Evolutionary conservation across 306 rosid species (phyloP), one percentile per base, ranked within the genome.

Genomic region (Lotus japonicus): DNA sequence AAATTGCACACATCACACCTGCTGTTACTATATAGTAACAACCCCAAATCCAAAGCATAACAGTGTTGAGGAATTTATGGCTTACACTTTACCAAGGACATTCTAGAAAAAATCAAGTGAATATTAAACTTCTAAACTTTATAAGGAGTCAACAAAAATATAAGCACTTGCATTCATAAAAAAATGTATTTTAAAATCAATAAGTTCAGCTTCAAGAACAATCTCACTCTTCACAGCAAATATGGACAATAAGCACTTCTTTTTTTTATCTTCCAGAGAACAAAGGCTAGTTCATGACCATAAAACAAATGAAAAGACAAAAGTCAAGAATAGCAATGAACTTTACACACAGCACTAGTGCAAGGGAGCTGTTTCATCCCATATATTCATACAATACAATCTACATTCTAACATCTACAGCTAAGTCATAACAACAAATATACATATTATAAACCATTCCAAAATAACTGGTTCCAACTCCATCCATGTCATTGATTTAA

Each of bases 401-500:
- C 70, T 64, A 78, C 80, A 66, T 65, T 74, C 81, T 78, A 78
- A 54, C 56, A 78, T 76, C 86, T 80, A 72, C 53, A 75, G n/a
- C 87, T 78, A 68, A 55, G 55, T 36, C 65, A 72, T 66, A 79
- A 55, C 76, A 77, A 57, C 64, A 53, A 5, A 54, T 52, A 52
- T 12, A 44, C 58, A 73, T 65, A 63, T 57, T 13, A 70, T 55
- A 46, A 72, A 59, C 77, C 58, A 61, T 71, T n/a, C 56, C 76
- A 44, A 72, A 58, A 64, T 68, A 73, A 58, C 75, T 9, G 64
- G 16, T 53, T 77, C 66, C 42, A 45, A 80, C 51, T 66, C 26
- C 74, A 45, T 66, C 26, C 74, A 45, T 58, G 54, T 65, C 69
- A 49, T 31, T 63, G n/a, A 54, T 1, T 21, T 21, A n/a, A n/a